phyloP scores from a whole-genome alignment of 305 asterid genomes.

The Rubia peregrina region DNA sequence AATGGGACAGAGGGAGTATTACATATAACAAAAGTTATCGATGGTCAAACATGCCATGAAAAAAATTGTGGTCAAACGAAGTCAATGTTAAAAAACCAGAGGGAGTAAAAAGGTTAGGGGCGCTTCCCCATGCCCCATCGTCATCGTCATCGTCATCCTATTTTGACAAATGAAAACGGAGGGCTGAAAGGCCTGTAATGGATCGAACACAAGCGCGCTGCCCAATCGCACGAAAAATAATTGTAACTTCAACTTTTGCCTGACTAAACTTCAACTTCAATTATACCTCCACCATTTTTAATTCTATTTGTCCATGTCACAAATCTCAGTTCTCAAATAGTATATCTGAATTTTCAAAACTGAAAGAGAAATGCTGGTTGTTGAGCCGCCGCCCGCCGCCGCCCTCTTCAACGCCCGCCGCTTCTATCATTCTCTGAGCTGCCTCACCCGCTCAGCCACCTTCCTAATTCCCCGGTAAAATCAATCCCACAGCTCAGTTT shows the following conservation, averaged over 20 bases:
- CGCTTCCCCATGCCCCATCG: conserved; percentile 2
- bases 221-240: conserved; percentile 20
- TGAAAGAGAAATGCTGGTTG: conserved; percentile 43
- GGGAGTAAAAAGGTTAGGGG: not conserved
- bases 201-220: conserved; percentile 21
- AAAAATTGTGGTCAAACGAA: too few species aligned
- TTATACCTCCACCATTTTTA: not conserved
- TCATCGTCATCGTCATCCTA: not conserved
- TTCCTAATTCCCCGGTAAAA: conserved; percentile 42
- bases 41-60: too few species aligned
- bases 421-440: conserved; percentile 36
- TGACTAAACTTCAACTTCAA: conserved; percentile 5
- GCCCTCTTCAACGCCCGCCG: conserved; percentile 38
- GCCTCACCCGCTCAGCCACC: conserved; percentile 39
- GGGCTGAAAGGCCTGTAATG: conserved; percentile 14
- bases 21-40: too few species aligned
- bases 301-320: not conserved
- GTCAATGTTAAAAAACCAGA: too few species aligned
- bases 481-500: not conserved
- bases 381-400: conserved; percentile 56
- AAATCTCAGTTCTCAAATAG: not conserved
- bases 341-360: not conserved
- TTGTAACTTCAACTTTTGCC: not conserved
- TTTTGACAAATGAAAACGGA: conserved; percentile 1
- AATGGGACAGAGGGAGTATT: too few species aligned